A percentile compares a stretch with the other conserved stretches of the same genome.
These are phyloP conservation scores for Pneumocystis murina DNA, from an alignment of 1,139 yeast genomes.

Conservation along the genomic window DNA sequence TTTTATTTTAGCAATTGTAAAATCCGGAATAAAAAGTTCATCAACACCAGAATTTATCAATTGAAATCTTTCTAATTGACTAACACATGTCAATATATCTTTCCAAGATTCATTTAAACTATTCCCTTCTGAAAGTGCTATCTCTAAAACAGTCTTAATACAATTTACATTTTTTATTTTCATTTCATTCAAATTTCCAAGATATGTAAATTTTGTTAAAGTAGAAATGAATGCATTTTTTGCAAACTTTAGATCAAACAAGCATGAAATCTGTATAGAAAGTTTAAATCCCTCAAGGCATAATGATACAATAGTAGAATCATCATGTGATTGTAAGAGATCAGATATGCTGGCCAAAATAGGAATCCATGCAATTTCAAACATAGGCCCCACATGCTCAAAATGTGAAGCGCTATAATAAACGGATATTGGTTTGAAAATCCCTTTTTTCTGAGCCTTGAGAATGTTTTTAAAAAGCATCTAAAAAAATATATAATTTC, in stretches of 20 bases:
- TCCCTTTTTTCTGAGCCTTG: slow-evolving; percentile 28
- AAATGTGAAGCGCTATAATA: slow-evolving; percentile 58
- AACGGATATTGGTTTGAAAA: slow-evolving; percentile 20
- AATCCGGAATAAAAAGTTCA: slow-evolving; percentile 74
- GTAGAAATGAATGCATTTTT: slow-evolving; percentile 83
- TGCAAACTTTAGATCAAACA: slow-evolving; percentile 73
- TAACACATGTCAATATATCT: slow-evolving; percentile 63
- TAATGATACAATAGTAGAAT: slow-evolving; percentile 49
- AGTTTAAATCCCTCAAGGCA: slow-evolving; percentile 77
- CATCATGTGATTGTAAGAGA: slow-evolving; percentile 78
- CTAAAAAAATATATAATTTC: slow-evolving; percentile 78
- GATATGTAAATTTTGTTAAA: slow-evolving; percentile 68
- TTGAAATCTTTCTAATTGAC: slow-evolving; percentile 84
- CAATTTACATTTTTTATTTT: slow-evolving; percentile 70
- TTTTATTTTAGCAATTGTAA: slow-evolving; percentile 53
- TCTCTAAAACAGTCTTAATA: slow-evolving; percentile 52
- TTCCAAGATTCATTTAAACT: slow-evolving; percentile 64
- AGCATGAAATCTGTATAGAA: slow-evolving; percentile 69
- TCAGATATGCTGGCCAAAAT: slow-evolving; percentile 55
- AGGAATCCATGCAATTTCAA: slow-evolving; percentile 46
- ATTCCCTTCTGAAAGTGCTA: slow-evolving; percentile 69
- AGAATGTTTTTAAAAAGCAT: slow-evolving; percentile 58
- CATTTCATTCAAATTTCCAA: slow-evolving; percentile 67
- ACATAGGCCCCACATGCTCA: slow-evolving; percentile 68
- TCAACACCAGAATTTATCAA: slow-evolving; percentile 80